Evolutionary conservation across 2,329 filamentous ascomycete species (phyloP), one percentile per base, ranked within the genome.

Genomic region (Alternaria tenuissima): DNA sequence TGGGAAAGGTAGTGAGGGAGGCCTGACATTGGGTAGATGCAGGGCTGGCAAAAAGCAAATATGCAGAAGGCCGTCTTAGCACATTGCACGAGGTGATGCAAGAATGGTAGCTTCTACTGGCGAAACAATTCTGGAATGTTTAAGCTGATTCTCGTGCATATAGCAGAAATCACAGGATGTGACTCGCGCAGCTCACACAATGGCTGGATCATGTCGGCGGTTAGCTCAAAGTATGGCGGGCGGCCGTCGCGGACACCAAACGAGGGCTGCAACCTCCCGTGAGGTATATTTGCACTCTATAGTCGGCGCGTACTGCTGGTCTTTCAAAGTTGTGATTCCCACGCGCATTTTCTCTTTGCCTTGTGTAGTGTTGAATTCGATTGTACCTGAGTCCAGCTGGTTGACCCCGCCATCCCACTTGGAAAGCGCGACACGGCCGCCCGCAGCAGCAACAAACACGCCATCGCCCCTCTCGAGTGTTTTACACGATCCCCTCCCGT

Each of bases 101-200:
- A 22, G 30, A 39, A 26, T 46, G 52, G 41, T 43, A 43, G 39
- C 46, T 55, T 18, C 34, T 22, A 12, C 54, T 57, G 55, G 59
- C 64, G 54, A 63, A 61, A 63, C 64, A 57, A 22, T 38, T 58
- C 43, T 52, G 38, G 48, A 58, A 58, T 39, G 63, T 55, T 59
- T 66, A 52, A 56, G 54, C 54, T 47, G 42, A 32, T 49, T 60
- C 60, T 60, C 34, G 52, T 60, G 61, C 64, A 66, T 64, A 63
- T 69, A 57, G 55, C 59, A 68, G 66, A 69, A 59, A 69, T 66
- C 65, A 73, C 64, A 70, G 66, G 68, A 68, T 58, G 63, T 63
- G 67, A 62, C 65, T 68, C 59, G 64, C 59, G 66, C 58, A 55
- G 55, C 64, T 63, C 61, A 63, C 61, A 70, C 72, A 71, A 71